Conservation (phyloP, 169 alveolate genomes). For the Toxoplasma gondii region DNA sequence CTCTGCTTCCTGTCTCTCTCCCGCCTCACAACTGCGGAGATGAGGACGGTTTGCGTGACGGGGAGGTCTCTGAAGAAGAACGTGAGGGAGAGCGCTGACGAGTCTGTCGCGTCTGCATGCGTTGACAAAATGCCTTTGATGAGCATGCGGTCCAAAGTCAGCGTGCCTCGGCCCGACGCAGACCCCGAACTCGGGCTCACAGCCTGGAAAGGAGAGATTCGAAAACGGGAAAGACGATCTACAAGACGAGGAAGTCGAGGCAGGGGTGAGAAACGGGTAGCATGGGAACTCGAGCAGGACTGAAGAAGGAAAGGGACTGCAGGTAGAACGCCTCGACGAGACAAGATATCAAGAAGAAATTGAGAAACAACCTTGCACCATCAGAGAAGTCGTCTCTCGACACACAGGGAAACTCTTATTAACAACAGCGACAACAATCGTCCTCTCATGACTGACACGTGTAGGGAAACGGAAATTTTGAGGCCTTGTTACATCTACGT, state of each 20-base stretch:
- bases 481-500: too few relatives aligned
- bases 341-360: too few relatives aligned
- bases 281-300: not conserved
- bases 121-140: not conserved
- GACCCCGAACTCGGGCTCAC: not conserved
- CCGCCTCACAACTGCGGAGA: not conserved
- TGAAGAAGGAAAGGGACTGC: too few relatives aligned
- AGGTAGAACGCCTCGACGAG: too few relatives aligned
- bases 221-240: not conserved
- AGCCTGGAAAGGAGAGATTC: not conserved
- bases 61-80: slow-evolving; percentile 14
- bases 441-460: too few relatives aligned
- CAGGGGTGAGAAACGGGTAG: not conserved
- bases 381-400: too few relatives aligned
- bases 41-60: slow-evolving; percentile 20
- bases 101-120: not conserved
- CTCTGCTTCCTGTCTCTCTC: too few relatives aligned
- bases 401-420: too few relatives aligned
- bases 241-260: too few relatives aligned
- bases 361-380: too few relatives aligned
- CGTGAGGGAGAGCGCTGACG: not conserved
- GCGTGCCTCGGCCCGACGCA: not conserved
- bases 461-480: too few relatives aligned
- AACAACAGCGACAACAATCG: too few relatives aligned
- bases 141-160: not conserved